A percentile compares a stretch with the other conserved stretches of the same genome.
These are phyloP conservation scores for Starmera stellimalicola DNA, from an alignment of 1,139 yeast genomes.

Conservation along the genomic window DNA sequence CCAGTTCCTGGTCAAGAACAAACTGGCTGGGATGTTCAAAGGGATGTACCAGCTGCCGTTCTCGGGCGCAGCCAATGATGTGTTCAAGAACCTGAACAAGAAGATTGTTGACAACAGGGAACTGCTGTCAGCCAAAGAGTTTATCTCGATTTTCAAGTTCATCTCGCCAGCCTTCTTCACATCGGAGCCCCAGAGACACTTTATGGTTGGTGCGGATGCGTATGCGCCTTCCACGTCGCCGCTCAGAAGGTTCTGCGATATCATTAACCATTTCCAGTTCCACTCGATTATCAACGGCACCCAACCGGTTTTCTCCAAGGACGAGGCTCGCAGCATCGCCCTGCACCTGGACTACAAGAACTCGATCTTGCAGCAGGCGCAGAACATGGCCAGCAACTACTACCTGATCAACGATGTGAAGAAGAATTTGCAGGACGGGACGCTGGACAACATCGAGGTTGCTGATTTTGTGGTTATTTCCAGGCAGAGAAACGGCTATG, in stretches of 20 bases:
- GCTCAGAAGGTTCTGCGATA: constrained; percentile 74
- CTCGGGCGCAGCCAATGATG: constrained; percentile 17
- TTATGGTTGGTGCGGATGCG: constrained; percentile 49
- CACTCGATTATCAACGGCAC: constrained; percentile 22
- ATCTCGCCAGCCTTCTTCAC: constrained; percentile 34
- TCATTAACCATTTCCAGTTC: constrained; percentile 68
- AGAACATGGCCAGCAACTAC: constrained; percentile 26
- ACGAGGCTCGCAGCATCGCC: constrained; percentile 18
- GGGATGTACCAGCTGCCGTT: constrained; percentile 33
- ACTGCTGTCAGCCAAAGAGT: constrained; percentile 22
- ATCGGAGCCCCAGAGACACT: constrained; percentile 38
- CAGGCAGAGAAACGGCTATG: constrained; percentile 29
- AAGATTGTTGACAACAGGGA: constrained; percentile 15
- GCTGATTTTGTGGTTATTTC: constrained; percentile 29
- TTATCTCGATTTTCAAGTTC: constrained; percentile 28
- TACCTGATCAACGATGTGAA: constrained; percentile 30
- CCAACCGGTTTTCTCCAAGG: constrained; percentile 15
- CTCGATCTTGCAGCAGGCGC: constrained; percentile 22
- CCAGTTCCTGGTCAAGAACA: constrained; percentile 31
- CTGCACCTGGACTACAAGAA: constrained; percentile 27
- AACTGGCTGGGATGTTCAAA: constrained; percentile 52
- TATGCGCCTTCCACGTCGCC: constrained; percentile 88
- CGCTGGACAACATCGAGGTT: constrained; percentile 4
- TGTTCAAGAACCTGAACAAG: constrained; percentile 20
- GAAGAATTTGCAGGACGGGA: constrained; percentile 9